Percentiles rank a stretch among this genome's conserved stretches.
phyloP scores from a whole-genome alignment of 2,329 filamentous ascomycete species.

The Acrocalymma vagum region DNA sequence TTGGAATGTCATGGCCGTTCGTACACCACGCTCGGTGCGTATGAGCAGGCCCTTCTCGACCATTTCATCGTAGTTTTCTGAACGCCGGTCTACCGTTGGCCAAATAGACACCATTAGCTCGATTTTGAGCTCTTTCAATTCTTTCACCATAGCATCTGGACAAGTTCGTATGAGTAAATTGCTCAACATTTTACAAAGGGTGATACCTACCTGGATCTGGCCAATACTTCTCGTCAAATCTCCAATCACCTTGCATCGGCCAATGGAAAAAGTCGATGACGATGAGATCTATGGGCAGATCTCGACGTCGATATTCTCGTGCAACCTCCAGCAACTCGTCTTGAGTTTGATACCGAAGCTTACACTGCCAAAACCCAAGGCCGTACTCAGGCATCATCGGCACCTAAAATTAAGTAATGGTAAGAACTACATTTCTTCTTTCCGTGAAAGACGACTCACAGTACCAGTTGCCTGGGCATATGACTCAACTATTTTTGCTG shows the following conservation, averaged over 20 bases:
- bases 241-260: constrained; percentile 73
- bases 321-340: constrained; percentile 69
- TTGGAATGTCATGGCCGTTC: constrained; percentile 66
- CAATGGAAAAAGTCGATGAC: constrained; percentile 75
- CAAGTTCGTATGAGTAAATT: not conserved
- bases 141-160: constrained; percentile 67
- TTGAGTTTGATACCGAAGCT: constrained; percentile 71
- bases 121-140: constrained; percentile 65
- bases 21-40: constrained; percentile 66
- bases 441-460: too few species aligned
- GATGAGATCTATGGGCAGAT: constrained; percentile 70
- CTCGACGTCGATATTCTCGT: constrained; percentile 64
- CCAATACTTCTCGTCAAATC: constrained; percentile 70
- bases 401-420: too few species aligned
- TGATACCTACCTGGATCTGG: constrained; percentile 60
- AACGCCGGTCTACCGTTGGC: constrained; percentile 69
- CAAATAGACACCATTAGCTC: constrained; percentile 76
- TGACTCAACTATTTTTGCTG: constrained; percentile 63
- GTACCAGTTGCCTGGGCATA: constrained; percentile 67
- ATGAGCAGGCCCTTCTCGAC: constrained; percentile 68
- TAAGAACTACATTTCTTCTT: too few species aligned
- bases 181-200: not conserved
- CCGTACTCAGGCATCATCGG: constrained; percentile 76
- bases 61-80: constrained; percentile 70
- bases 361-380: constrained; percentile 74